These are phyloP conservation scores for Leccinum solheimii DNA, from an alignment of 1,284 basidiomycete species.

Conservation along the genomic window DNA sequence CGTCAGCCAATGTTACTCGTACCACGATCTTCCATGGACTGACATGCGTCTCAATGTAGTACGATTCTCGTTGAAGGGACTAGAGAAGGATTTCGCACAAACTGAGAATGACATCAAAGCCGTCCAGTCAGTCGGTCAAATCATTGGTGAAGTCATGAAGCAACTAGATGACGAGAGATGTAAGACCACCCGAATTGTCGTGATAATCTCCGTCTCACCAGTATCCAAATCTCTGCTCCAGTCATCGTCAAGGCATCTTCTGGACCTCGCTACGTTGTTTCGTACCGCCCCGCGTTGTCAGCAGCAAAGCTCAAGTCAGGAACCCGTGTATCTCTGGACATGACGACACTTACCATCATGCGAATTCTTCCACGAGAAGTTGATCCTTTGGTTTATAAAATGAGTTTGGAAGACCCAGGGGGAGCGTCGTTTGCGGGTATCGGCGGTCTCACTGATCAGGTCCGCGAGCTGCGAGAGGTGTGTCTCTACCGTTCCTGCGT, in stretches of 20 bases:
- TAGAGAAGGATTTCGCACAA: conserved; percentile 91
- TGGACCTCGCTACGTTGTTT: conserved; percentile 99
- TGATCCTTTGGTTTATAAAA: conserved; percentile 98
- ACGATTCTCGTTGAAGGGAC: conserved; percentile 81
- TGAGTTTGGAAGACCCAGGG: conserved; percentile 98
- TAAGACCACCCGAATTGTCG: conserved; percentile 43
- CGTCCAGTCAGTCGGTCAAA: conserved; percentile 97
- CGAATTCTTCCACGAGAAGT: conserved; percentile 97
- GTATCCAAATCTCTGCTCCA: conserved; percentile 33
- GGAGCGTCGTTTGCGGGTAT: conserved; percentile 96
- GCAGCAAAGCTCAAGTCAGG: conserved; percentile 91
- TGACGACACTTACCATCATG: conserved; percentile 99
- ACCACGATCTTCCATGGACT: not conserved
- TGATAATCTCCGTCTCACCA: conserved; percentile 2
- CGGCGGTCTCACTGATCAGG: conserved; percentile 94
- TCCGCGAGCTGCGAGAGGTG: conserved; percentile 93
- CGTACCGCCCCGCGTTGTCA: conserved; percentile 92
- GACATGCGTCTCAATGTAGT: conserved; percentile 44
- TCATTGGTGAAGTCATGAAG: conserved; percentile 99
- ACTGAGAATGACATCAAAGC: conserved; percentile 99
- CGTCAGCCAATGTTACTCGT: conserved; percentile 49
- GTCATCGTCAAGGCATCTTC: conserved; percentile 99
- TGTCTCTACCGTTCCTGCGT: conserved; percentile 22
- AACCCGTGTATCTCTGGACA: conserved; percentile 96
- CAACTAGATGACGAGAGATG: conserved; percentile 98